Evolutionary conservation across 2,329 filamentous ascomycete genomes (phyloP), one percentile per base, ranked within the genome.

Genomic region (Podosphaera aphanis): DNA sequence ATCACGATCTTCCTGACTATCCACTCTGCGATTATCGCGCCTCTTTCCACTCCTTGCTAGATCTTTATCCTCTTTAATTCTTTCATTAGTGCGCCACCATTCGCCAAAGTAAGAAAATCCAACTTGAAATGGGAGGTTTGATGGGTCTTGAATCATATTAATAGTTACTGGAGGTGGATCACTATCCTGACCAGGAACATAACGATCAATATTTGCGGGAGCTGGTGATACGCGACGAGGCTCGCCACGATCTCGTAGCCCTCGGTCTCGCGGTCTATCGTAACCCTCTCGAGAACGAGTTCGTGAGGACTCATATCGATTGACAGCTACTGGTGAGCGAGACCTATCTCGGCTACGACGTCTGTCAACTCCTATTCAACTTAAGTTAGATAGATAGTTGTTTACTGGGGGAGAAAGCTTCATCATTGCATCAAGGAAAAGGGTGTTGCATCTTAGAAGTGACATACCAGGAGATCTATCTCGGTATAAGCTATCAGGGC

Each of bases 91-190:
- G 49, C 82, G 73, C 82, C 82, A 88, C 82, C 82, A 88, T 60
- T 88, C 82, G 16, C 82, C 77, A 55, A 83, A 88, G 61, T 79
- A 88, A 13, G 81, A 86, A 61, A 88, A 88, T 1, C 82, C 82
- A 46, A 86, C 82, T 58, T 88, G 82, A 50, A 80, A 85, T 2
- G 79, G 74, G 8, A 88, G 67, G 49, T 73, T 73, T 53, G 79
- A 67, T 1, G 82, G 82, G 50, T 88, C 80, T 11, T 72, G 68
- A 2, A 88, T 64, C 7, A 79, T 80, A 52, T 86, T 86, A 16
- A 66, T 62, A 1, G 66, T 64, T 13, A 70, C 62, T 7, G 69
- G 65, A 25, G 70, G 60, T 20, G 66, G 64, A 29, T 57, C 57
- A 47, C 57, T 62, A 45, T 79, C 74, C 52, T 83, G 78, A 16